phyloP scores from a whole-genome alignment of 2,329 filamentous ascomycete genomes.

The Zymoseptoria brevis region DNA sequence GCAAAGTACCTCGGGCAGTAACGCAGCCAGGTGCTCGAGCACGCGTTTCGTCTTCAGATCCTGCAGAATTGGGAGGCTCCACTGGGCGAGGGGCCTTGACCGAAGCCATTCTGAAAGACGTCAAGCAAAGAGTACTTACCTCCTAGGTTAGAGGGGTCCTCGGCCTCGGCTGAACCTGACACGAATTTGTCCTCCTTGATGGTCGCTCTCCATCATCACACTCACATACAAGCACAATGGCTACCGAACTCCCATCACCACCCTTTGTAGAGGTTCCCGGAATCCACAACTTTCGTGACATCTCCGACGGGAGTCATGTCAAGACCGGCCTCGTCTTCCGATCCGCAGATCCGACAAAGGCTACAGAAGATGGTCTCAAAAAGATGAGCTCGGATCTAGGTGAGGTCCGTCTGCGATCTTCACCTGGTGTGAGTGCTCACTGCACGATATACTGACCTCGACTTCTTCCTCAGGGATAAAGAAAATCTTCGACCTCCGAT shows the following conservation, averaged over 20 bases:
- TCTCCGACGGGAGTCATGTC: conserved; percentile 51
- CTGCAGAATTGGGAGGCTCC: background rate
- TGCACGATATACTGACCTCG: conserved; percentile 23
- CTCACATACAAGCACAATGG: conserved; percentile 3
- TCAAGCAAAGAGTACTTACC: background rate
- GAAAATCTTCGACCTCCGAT: conserved; percentile 62
- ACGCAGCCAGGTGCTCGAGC: background rate
- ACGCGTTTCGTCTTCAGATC: background rate
- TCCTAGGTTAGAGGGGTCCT: background rate
- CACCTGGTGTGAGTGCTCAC: background rate
- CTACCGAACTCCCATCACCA: conserved; percentile 17
- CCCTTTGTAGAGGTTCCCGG: conserved; percentile 43
- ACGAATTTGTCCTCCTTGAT: background rate
- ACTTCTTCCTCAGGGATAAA: conserved; percentile 46
- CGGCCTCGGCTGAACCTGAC: background rate
- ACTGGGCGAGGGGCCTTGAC: too few relatives aligned
- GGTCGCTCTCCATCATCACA: background rate
- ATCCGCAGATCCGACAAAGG: conserved; percentile 56
- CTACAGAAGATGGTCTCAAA: conserved; percentile 47
- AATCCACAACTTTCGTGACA: conserved; percentile 60
- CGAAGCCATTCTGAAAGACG: too few relatives aligned
- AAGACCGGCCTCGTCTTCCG: conserved; percentile 55
- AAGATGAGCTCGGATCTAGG: conserved; percentile 38
- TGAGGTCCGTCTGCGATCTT: conserved; percentile 14
- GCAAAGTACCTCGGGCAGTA: background rate